Evolutionary conservation across 2,329 filamentous ascomycete species (phyloP).

Genomic region (Colletotrichum musicola): DNA sequence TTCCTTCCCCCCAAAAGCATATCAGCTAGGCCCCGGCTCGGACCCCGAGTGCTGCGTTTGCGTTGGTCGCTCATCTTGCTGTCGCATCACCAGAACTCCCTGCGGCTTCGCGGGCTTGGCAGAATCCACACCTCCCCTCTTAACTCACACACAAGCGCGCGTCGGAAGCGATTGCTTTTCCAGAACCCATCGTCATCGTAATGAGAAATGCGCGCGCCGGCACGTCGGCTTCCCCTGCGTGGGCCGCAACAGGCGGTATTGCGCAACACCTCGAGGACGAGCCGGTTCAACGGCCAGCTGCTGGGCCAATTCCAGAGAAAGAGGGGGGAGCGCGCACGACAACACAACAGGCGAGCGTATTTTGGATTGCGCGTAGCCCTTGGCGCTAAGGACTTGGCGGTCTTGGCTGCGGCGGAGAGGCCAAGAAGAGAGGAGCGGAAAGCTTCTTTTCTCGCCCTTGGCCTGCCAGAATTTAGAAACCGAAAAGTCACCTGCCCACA

Average conservation of each 20-base stretch:
- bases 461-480: conserved; percentile 20
- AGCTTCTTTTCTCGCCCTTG: conserved; percentile 37
- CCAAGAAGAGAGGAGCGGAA: conserved; percentile 40
- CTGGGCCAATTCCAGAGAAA: conserved; percentile 30
- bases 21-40: background rate
- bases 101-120: conserved; percentile 25
- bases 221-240: conserved; percentile 33
- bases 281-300: conserved; percentile 34
- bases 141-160: conserved; percentile 2
- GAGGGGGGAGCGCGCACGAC: background rate
- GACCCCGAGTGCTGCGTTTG: conserved; percentile 21
- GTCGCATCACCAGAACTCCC: background rate
- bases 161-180: background rate
- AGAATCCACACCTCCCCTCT: background rate
- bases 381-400: conserved; percentile 36
- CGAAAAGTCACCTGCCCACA: conserved; percentile 8
- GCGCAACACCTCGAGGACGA: conserved; percentile 36
- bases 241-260: conserved; percentile 35
- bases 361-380: conserved; percentile 38
- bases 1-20: no score
- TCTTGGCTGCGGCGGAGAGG: conserved; percentile 40
- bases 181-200: background rate
- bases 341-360: conserved; percentile 18
- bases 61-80: background rate
- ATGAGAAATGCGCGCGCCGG: conserved; percentile 1